phyloP scores from a whole-genome alignment of 257 asterid species.

The Nicotiana obtusifolia region DNA sequence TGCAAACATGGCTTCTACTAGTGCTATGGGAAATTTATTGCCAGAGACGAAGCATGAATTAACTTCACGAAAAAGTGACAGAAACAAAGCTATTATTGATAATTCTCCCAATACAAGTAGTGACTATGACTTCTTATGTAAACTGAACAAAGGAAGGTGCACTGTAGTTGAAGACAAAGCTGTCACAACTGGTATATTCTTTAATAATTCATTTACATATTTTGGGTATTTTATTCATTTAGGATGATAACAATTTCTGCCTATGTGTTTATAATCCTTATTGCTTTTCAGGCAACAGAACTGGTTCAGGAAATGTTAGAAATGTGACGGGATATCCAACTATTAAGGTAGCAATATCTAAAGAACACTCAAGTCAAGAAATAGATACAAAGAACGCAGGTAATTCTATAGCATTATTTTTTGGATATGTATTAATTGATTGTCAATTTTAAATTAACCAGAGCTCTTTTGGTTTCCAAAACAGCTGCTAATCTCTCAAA shows the following conservation, averaged over 20 bases:
- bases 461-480: constrained; percentile 1
- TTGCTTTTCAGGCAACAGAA: constrained; percentile 6
- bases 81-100: neutral
- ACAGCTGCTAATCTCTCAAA: constrained; percentile 9
- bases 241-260: neutral
- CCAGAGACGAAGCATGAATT: constrained; percentile 3
- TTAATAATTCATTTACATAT: neutral
- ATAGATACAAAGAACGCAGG: neutral
- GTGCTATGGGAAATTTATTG: neutral
- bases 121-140: neutral
- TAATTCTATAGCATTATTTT: neutral
- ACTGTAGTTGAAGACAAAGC: neutral
- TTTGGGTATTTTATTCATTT: neutral
- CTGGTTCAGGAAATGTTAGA: constrained; percentile 4
- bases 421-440: neutral
- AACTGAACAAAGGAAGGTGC: neutral
- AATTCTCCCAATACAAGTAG: neutral
- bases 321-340: neutral
- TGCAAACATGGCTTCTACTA: neutral
- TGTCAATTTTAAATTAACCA: neutral
- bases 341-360: neutral
- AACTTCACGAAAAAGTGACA: neutral
- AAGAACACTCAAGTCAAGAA: constrained; percentile 11
- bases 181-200: constrained; percentile 1
- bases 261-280: neutral